Base-by-base conservation (phyloP, 73 alveolate genomes). In the Paramecium bursaria region DNA sequence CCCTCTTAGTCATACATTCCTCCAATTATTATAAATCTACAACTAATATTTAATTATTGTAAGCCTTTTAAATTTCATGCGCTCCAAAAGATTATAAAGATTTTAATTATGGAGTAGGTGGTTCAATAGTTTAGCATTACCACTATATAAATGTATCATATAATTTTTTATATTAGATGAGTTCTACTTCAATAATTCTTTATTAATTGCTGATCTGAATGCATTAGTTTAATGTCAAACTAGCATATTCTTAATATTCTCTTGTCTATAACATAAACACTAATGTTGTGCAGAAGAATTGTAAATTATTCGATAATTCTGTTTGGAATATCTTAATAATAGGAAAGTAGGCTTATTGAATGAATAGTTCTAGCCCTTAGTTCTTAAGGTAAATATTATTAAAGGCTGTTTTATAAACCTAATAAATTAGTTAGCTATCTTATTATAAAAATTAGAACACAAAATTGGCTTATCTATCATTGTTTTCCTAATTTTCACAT, bases 1-100 rank as follows among this genome's bases (percentile, higher is more conserved):
- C 82, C 44, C 82, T 31, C 27, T 67, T 67, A 0, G 82, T 25
- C 4, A 44, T 35, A 39, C 82, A 67, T 67, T 67, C 82, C 17
- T 67, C 82, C 10, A 67, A 39, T 19, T 67, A 35, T 10, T 67
- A 39, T 1, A 67, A 42, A 67, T 67, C 82, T 6, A 67, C 55
- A 15, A 67, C 44, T 35, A 67, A 42, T 9, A 67, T 67, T 10
- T 67, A 42, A 39, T 67, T 67, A 3, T 67, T 25, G 21, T 57
- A 31, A 13, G 21, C 7, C 11, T 67, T 67, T 19, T 67, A 33
- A 0, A 67, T 22, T 19, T 67, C 22, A 39, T 67, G 25, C 1
- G 33, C 17, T 14, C 21, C 82, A 67, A 31, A 25, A 39, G 33
- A 19, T 30, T 42, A 35, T 17, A 39, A 39, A 7, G 49, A 39